Conservation (phyloP, 2,329 filamentous ascomycete species). For the Tolypocladium pustulatum region DNA sequence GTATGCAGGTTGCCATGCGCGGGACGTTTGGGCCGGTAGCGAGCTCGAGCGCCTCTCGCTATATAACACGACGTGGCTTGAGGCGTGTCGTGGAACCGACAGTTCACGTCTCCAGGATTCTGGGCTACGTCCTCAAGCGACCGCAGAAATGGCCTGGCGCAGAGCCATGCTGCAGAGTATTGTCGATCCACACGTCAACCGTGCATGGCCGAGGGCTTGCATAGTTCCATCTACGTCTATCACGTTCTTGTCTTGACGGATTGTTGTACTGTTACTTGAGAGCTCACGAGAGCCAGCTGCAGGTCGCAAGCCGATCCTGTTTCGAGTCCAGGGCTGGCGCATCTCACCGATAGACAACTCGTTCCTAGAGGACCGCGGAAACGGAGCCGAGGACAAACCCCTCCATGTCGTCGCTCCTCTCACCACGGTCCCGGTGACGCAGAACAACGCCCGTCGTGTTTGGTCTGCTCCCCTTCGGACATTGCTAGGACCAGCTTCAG, state of each 20-base stretch:
- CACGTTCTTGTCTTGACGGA: background rate
- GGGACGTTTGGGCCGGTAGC: background rate
- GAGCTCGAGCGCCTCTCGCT: background rate
- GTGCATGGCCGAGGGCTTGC: background rate
- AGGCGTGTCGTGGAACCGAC: background rate
- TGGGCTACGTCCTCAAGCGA: too few relatives aligned
- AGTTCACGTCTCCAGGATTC: background rate
- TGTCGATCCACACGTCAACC: background rate
- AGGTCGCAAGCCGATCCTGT: background rate
- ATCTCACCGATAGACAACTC: too few relatives aligned
- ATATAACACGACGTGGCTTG: background rate
- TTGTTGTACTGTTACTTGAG: background rate
- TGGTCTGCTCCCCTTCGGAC: too few relatives aligned
- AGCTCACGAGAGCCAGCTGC: background rate
- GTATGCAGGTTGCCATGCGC: background rate
- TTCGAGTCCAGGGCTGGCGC: too few relatives aligned
- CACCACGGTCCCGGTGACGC: too few relatives aligned
- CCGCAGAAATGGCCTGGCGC: too few relatives aligned
- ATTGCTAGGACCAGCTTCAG: too few relatives aligned
- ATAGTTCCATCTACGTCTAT: background rate
- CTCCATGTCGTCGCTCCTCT: too few relatives aligned
- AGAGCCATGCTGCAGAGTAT: background rate
- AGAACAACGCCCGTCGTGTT: too few relatives aligned
- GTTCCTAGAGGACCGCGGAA: too few relatives aligned
- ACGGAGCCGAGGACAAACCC: too few relatives aligned